Evolutionary conservation across 2,329 filamentous ascomycete genomes (phyloP), one percentile per base, ranked within the genome.

Genomic region (Myriosclerotinia scirpicola): DNA sequence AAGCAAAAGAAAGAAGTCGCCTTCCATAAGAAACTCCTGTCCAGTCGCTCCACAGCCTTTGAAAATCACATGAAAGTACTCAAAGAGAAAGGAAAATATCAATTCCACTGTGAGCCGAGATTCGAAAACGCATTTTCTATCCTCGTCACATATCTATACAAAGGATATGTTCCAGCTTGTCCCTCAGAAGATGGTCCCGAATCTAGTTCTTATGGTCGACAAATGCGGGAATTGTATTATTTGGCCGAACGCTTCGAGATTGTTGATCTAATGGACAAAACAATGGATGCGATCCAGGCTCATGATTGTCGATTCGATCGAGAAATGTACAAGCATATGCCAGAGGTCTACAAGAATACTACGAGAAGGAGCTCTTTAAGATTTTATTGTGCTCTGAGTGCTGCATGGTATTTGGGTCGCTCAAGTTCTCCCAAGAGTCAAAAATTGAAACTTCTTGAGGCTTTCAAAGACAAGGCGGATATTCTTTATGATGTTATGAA

Each of bases 21-120:
- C 2, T 62, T 66, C 17, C 64, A 66, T 17, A 66, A 66, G 36
- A 66, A 66, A 22, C 58, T 66, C 5, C 64, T 66, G 30, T 63
- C 58, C 2, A 63, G 59, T 63, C 64, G 56, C n/a, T 66, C 64
- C 3, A 66, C 56, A 15, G 56, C 56, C 14, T 66, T 66, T 34
- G 50, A 66, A 11, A 17, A 66, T 22, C 56, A 54, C 11, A 62
- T 66, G 40, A 54, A 63, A 48, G 59, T 46, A 22, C 48, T 62
- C 22, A 46, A 62, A 15, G 58, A 66, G 20, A 65, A 65, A 20
- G 64, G 64, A 7, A 65, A 30, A 53, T 65, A 65, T 53, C 54
- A 60, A 54, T 65, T 60, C 5, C 64, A 65, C 5, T 65, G 64
- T 50, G 64, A 65, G 26, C 38, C 64, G 22, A 22, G 54, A 61